Percentiles rank a stretch among this genome's conserved stretches.
phyloP scores from a whole-genome alignment of 768 basidiomycete genomes.

The Leucosporidium yakuticum region DNA sequence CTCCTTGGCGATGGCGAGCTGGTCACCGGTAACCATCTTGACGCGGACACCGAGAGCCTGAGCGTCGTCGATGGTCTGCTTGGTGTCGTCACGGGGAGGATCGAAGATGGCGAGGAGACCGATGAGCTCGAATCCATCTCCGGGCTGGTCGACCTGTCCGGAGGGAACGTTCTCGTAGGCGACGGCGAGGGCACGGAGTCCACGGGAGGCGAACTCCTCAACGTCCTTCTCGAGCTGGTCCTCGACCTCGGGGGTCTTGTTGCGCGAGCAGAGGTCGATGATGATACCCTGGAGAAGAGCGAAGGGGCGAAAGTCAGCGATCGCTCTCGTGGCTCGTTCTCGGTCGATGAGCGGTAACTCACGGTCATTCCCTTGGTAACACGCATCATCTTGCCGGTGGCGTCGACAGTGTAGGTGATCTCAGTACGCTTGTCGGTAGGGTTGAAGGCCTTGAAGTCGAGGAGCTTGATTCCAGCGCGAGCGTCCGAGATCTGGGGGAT shows the following conservation, averaged over 20 bases:
- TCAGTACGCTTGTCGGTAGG: conserved; percentile 99
- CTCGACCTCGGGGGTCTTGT: conserved; percentile 92
- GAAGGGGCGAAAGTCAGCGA: no score
- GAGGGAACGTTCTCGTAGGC: conserved; percentile 89
- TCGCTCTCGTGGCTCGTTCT: no score
- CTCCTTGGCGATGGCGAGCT: conserved; percentile 99
- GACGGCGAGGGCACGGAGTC: conserved; percentile 94
- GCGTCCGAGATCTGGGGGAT: conserved; percentile 67
- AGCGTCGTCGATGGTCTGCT: conserved; percentile 97
- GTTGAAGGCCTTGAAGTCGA: conserved; percentile 99
- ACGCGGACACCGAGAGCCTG: conserved; percentile 91
- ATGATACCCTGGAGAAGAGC: conserved; percentile 53
- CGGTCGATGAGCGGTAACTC: conserved; percentile 39
- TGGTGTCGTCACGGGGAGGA: conserved; percentile 95
- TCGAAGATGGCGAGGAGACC: conserved; percentile 97
- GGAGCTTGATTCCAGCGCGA: conserved; percentile 85
- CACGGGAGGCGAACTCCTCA: conserved; percentile 89
- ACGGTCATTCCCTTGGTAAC: conserved; percentile 99
- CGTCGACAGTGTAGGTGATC: conserved; percentile 92
- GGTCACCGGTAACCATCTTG: conserved; percentile 99
- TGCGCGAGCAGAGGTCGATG: conserved; percentile 92
- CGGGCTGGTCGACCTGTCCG: conserved; percentile 73
- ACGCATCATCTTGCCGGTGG: conserved; percentile 92
- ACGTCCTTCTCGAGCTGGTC: conserved; percentile 87
- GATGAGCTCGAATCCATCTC: conserved; percentile 94